These are phyloP conservation scores for Citrus glauca DNA, from an alignment of 345 rosid genomes.

Conservation along the genomic window DNA sequence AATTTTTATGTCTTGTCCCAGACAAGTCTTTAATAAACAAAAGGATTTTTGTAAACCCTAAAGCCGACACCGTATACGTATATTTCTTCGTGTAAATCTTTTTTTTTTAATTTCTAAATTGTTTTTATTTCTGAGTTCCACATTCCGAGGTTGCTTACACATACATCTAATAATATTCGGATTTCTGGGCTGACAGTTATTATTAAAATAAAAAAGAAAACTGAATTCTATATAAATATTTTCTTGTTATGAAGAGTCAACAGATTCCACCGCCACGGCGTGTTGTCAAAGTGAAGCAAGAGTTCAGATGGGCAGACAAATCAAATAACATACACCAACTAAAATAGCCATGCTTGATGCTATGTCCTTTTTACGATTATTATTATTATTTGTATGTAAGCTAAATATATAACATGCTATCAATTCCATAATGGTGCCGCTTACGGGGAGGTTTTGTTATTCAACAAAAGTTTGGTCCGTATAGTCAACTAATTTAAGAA, in stretches of 20 bases:
- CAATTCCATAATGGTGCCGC: no score
- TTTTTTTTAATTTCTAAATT: no score
- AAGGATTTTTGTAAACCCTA: neutral
- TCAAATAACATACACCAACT: no score
- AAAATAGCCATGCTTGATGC: no score
- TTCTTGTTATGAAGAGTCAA: neutral
- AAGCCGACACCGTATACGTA: neutral
- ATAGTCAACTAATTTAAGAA: no score
- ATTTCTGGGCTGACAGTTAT: neutral
- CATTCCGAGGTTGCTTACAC: neutral
- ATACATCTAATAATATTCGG: neutral
- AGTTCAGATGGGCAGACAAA: neutral
- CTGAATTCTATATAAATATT: neutral
- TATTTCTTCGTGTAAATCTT: neutral
- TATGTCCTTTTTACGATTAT: no score
- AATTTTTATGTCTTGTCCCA: neutral
- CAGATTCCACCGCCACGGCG: conserved; percentile 1
- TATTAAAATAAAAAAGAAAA: neutral
- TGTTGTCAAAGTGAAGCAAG: neutral
- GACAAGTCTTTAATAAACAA: neutral
- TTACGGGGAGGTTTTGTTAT: no score
- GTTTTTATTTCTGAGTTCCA: neutral
- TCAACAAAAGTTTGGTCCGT: no score
- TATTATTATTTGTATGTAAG: no score
- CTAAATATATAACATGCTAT: no score